Base-by-base conservation (phyloP, 2,329 filamentous ascomycete species). In the Alternaria postmessia region DNA sequence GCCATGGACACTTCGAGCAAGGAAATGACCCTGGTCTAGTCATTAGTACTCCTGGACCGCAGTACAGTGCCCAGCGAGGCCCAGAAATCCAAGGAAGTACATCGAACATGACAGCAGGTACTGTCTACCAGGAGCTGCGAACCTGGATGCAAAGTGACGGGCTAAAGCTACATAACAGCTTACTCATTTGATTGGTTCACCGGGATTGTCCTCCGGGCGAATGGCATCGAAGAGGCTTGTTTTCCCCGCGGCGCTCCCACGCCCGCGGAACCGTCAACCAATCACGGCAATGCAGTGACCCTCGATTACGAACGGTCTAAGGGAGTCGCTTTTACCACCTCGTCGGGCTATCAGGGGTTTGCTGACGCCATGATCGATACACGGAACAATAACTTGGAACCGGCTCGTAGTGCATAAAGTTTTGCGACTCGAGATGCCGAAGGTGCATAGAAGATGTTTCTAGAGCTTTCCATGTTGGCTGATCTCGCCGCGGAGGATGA, bases 91-190 rank as follows among this genome's bases (percentile, higher is more conserved):
- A 62, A 41, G 43, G 22, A 36, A 44, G 38, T 12, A 26, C 58
- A n/a, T 16, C 24, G 20, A 48, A 42, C 16, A 14, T 30, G 11
- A 55, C 28, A 38, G 61, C 57, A 20, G 28, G 36, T 12, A 52
- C 54, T 18, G 52, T 65, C 6, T 64, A 71, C 22, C 60, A 62
- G 26, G 65, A 69, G 34, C 52, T 69, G 32, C 52, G 57, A 47
- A 61, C 51, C 11, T 71, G 68, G 68, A 62, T 64, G 24, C 67
- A 68, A 38, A 51, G 53, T 11, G 63, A 67, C 22, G 64, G 57
- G n/a, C 26, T 66, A 36, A 65, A 64, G 32, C 38, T 66, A 22
- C 53, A 62, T 7, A 54, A 60, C 47, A 57, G 51, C 44, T 59
- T 69, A 44, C 65, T 61, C 14, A 64, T 69, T 34, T 70, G 52